These are phyloP conservation scores for Globisporangium paddicum DNA, from an alignment of 352 stramenopile species.

Conservation along the genomic window DNA sequence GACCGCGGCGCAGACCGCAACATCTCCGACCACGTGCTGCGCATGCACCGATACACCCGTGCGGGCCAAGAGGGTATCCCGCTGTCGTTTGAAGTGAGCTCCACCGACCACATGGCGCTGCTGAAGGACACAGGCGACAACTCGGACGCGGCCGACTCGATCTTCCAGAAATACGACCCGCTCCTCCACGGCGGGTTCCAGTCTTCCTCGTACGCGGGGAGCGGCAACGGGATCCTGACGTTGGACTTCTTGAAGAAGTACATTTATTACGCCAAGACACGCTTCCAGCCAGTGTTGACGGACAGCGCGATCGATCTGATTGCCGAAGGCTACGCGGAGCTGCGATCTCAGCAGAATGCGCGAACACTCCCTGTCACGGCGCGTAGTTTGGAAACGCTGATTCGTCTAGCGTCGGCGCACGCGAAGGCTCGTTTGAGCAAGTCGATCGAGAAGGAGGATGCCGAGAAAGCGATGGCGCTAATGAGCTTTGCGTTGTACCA, in stretches of 20 bases:
- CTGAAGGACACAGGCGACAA: constrained; percentile 60
- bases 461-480: constrained; percentile 92
- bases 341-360: constrained; percentile 94
- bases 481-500: constrained; percentile 99
- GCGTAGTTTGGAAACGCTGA: constrained; percentile 99
- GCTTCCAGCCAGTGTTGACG: constrained; percentile 83
- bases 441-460: constrained; percentile 78
- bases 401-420: constrained; percentile 97
- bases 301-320: constrained; percentile 93
- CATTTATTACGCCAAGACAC: constrained; percentile 98
- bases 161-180: constrained; percentile 91
- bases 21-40: constrained; percentile 97
- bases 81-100: constrained; percentile 84
- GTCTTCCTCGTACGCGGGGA: constrained; percentile 40
- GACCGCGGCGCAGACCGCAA: constrained; percentile 92
- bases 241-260: constrained; percentile 99
- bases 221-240: constrained; percentile 85
- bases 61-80: constrained; percentile 85
- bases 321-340: constrained; percentile 95
- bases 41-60: constrained; percentile 94
- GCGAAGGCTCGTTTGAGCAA: constrained; percentile 94
- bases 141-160: constrained; percentile 70
- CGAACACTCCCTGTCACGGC: constrained; percentile 95
- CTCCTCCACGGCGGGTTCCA: constrained; percentile 78
- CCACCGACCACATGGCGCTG: constrained; percentile 72